A percentile compares a stretch with the other conserved stretches of the same genome.
Evolutionary conservation across 2,329 filamentous ascomycete genomes (phyloP).

Genomic region (Claviceps cyperi): DNA sequence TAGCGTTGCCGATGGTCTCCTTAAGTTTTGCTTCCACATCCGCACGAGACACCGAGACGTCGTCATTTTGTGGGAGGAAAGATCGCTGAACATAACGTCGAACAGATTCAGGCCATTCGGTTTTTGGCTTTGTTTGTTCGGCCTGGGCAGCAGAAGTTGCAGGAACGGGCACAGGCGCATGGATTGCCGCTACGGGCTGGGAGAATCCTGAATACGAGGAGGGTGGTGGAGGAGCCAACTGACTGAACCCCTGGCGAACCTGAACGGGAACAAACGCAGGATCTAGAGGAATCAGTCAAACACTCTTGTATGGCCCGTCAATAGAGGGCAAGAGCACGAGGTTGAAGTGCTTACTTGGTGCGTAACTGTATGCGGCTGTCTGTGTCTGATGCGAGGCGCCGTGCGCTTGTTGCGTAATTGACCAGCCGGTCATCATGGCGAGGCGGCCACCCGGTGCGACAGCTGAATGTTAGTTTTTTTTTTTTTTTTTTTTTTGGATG

Average conservation of each 20-base stretch:
- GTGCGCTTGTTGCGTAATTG: constrained; percentile 23
- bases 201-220: constrained; percentile 18
- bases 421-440: constrained; percentile 24
- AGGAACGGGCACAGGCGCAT: constrained; percentile 17
- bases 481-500: neutral
- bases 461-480: constrained; percentile 6
- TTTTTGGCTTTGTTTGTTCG: constrained; percentile 39
- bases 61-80: constrained; percentile 60
- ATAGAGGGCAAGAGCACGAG: neutral
- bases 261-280: constrained; percentile 47
- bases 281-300: constrained; percentile 20
- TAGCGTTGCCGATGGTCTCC: constrained; percentile 68
- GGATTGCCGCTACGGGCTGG: constrained; percentile 13
- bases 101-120: constrained; percentile 70
- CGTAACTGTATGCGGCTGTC: constrained; percentile 23
- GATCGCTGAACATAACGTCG: constrained; percentile 80
- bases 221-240: constrained; percentile 25
- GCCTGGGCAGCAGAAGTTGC: constrained; percentile 12
- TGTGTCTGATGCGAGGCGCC: constrained; percentile 25
- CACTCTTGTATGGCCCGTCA: neutral
- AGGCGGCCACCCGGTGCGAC: neutral
- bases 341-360: constrained; percentile 19
- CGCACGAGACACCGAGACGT: constrained; percentile 42
- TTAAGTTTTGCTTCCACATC: constrained; percentile 81
- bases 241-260: constrained; percentile 45